Conservation (phyloP, 2,329 filamentous ascomycete species). For the Blastomyces gilchristii region DNA sequence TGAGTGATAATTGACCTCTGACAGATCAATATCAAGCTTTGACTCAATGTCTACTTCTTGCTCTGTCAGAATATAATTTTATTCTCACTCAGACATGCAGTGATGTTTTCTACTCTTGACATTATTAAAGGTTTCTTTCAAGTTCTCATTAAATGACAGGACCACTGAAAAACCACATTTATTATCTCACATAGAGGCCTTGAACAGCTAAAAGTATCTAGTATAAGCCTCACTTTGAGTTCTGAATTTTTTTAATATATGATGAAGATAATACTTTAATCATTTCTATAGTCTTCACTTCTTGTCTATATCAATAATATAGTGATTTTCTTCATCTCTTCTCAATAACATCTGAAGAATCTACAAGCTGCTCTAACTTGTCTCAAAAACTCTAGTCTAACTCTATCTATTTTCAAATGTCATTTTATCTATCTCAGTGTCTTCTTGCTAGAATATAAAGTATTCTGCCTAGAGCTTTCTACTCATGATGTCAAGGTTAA, state of each 20-base stretch:
- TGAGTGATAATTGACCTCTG: not conserved
- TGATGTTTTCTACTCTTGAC: conserved; percentile 6
- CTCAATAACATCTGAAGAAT: not conserved
- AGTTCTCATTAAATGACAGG: too few species aligned
- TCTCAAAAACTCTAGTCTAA: not conserved
- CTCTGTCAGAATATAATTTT: not conserved
- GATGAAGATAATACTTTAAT: not conserved
- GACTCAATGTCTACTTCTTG: not conserved
- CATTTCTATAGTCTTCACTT: not conserved
- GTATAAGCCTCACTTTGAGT: not conserved
- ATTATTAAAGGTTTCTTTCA: not conserved
- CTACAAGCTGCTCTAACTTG: not conserved
- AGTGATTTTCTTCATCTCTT: not conserved
- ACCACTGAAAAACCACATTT: too few species aligned
- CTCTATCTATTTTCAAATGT: not conserved
- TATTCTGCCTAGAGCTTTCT: not conserved
- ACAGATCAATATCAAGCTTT: not conserved
- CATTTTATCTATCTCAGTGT: too few species aligned
- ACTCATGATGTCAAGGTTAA: not conserved
- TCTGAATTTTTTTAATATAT: conserved; percentile 7
- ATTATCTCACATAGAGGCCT: too few species aligned
- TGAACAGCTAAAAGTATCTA: too few species aligned
- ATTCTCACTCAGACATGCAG: not conserved
- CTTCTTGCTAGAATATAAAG: not conserved
- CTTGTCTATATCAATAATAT: conserved; percentile 8